Base-by-base conservation (phyloP, 108 stramenopile genomes). In the Craspedostauros australis region DNA sequence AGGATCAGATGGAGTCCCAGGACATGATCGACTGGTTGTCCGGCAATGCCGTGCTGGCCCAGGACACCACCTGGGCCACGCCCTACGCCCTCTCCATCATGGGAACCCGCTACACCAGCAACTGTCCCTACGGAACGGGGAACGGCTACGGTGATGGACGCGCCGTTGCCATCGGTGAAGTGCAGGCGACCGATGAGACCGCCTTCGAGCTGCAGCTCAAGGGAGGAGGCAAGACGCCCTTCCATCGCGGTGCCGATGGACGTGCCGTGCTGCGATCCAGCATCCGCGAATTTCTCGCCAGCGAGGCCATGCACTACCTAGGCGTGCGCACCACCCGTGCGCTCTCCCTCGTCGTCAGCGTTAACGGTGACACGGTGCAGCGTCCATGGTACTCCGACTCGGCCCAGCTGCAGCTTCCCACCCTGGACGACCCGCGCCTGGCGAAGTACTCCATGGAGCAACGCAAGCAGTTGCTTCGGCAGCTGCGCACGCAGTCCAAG, bases 121-220 rank as follows among this genome's bases (percentile, higher is more conserved):
- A 90, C 46, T 87, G 86, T 72, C 84, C 84, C 7, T 80, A 80
- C 47, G 86, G 88, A n/a, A 82, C 76, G 19, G 92, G 92, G 7
- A 66, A 88, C 25, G 92, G 86, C 22, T 94, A 94, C 57, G 92
- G 93, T 4, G 93, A 94, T 63, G 93, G 93, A 6, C 65, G 88
- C 0, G 93, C 93, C 37, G 86, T 90, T 50, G 61, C 59, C 8
- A 74, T 92, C 37, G 88, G 76, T 4, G 90, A 92, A 62, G 62
- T 87, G 19, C 41, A 49, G 15, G 70, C 62, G 2, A n/a, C n/a
- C n/a, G n/a, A n/a, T n/a, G n/a, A n/a, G n/a, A n/a, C n/a, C n/a
- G n/a, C n/a, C n/a, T 86, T 77, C 50, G 98, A 99, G 60, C 62
- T 99, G 15, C 98, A 99, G 64, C 82, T 96, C 45, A 96, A 98